Evolutionary conservation across 768 basidiomycete species (phyloP).

Genomic region (Rhizopogon vinicolor): DNA sequence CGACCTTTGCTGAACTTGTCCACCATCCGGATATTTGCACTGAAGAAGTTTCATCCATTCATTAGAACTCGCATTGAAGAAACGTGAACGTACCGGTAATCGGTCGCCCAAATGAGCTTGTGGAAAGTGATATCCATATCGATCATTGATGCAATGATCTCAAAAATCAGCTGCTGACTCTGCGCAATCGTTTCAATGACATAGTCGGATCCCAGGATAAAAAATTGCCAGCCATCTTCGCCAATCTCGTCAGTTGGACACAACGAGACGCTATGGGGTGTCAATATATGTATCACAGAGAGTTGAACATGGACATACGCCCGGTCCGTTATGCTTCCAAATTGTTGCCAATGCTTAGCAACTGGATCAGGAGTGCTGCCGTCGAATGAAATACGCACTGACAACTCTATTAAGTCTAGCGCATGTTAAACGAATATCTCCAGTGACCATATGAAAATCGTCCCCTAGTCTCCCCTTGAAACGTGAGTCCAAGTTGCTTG

Average conservation of each 20-base stretch:
- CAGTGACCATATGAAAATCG: conserved; percentile 21
- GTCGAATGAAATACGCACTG: conserved; percentile 2
- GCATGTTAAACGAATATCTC: conserved; percentile 30
- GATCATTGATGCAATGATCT: conserved; percentile 13
- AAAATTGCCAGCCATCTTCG: conserved; percentile 25
- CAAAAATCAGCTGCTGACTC: conserved; percentile 13
- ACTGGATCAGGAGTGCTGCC: neutral
- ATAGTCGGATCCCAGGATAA: conserved; percentile 19
- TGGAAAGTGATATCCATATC: conserved; percentile 21
- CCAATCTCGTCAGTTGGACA: conserved; percentile 27
- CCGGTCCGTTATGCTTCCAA: conserved; percentile 29
- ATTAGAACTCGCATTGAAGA: neutral
- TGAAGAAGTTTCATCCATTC: neutral
- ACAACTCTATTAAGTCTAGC: conserved; percentile 35
- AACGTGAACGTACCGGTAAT: conserved; percentile 12
- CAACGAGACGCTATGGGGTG: conserved; percentile 22
- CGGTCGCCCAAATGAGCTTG: conserved; percentile 16
- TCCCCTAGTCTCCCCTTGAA: conserved; percentile 25
- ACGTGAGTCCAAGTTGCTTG: conserved; percentile 5
- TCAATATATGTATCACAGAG: neutral
- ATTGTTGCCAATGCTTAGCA: conserved; percentile 41
- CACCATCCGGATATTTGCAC: conserved; percentile 11
- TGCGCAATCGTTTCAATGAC: conserved; percentile 13
- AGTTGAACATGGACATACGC: neutral
- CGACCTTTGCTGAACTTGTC: conserved; percentile 5